Conservation (phyloP, 2,329 filamentous ascomycete species). For the Colletotrichum lini region DNA sequence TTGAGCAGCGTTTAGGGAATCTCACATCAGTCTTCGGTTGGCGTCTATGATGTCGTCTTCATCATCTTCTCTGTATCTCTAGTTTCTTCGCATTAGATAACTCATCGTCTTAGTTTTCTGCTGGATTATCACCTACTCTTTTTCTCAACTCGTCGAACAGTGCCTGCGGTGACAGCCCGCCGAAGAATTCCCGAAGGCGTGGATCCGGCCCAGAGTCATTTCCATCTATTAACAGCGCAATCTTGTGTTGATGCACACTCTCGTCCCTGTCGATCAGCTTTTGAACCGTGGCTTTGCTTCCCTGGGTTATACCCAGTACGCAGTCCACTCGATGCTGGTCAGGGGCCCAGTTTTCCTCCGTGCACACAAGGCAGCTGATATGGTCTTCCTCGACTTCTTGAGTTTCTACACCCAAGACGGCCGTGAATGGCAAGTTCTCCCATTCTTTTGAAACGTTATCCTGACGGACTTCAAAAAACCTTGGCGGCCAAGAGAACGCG, state of each 20-base stretch:
- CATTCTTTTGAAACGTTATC: not conserved
- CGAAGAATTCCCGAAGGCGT: not conserved
- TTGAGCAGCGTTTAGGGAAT: not conserved
- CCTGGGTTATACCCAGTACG: not conserved
- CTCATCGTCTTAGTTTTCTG: too few relatives aligned
- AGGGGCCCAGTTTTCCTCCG: not conserved
- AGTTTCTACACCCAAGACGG: too few relatives aligned
- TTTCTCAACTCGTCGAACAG: not conserved
- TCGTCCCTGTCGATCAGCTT: not conserved
- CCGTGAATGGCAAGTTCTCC: slow-evolving; percentile 3
- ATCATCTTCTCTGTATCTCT: not conserved
- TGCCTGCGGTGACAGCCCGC: not conserved
- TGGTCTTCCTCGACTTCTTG: not conserved
- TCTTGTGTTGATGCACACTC: not conserved
- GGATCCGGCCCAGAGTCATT: fast-evolving
- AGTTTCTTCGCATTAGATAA: not conserved
- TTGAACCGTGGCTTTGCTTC: not conserved
- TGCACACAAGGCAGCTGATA: not conserved
- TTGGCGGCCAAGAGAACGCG: slow-evolving; percentile 4
- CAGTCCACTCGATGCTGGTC: not conserved
- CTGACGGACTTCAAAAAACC: not conserved
- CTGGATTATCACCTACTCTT: not conserved
- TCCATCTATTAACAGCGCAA: slow-evolving; percentile 8
- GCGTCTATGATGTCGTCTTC: not conserved
- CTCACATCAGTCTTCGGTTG: slow-evolving; percentile 14